phyloP scores from a whole-genome alignment of 75 land plant species.

The Larix kaempferi region DNA sequence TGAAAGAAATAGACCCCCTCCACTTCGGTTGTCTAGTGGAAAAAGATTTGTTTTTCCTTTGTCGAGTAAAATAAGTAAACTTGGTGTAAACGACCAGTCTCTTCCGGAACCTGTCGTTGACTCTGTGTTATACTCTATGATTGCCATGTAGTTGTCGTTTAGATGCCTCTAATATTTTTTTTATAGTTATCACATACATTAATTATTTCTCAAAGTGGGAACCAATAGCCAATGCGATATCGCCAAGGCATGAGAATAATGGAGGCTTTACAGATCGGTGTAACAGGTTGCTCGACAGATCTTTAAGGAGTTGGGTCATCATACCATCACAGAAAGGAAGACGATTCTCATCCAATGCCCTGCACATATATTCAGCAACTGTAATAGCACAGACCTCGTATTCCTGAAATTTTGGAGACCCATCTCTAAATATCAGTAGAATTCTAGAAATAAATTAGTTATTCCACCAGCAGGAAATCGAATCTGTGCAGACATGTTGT shows the following conservation, averaged over 20 bases:
- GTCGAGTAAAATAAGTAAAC: too few species aligned
- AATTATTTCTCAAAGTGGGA: slow-evolving; percentile 67
- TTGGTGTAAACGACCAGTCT: too few species aligned
- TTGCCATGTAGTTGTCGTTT: too few species aligned
- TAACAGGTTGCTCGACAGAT: slow-evolving; percentile 46
- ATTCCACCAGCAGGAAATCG: too few species aligned
- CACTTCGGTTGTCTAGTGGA: too few species aligned
- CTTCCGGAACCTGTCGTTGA: too few species aligned
- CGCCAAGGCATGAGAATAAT: slow-evolving; percentile 80
- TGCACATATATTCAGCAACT: slow-evolving; percentile 72
- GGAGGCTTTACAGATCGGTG: slow-evolving; percentile 78
- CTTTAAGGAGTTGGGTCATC: slow-evolving; percentile 66
- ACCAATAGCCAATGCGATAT: slow-evolving; percentile 75
- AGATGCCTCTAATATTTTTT: too few species aligned
- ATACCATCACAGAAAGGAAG: slow-evolving; percentile 75
- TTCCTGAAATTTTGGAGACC: slow-evolving; percentile 78
- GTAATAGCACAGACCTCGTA: slow-evolving; percentile 76
- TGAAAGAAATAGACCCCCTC: too few species aligned
- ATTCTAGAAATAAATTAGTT: too few species aligned
- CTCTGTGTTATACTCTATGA: too few species aligned
- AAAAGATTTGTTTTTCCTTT: too few species aligned
- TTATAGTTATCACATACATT: slow-evolving; percentile 46
- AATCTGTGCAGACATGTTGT: too few species aligned
- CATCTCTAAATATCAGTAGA: slow-evolving; percentile 66
- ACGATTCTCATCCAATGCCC: slow-evolving; percentile 48